Percentiles rank a stretch among this genome's conserved stretches.
Conservation (phyloP, 345 rosid genomes). For the Murraya koenigii region DNA sequence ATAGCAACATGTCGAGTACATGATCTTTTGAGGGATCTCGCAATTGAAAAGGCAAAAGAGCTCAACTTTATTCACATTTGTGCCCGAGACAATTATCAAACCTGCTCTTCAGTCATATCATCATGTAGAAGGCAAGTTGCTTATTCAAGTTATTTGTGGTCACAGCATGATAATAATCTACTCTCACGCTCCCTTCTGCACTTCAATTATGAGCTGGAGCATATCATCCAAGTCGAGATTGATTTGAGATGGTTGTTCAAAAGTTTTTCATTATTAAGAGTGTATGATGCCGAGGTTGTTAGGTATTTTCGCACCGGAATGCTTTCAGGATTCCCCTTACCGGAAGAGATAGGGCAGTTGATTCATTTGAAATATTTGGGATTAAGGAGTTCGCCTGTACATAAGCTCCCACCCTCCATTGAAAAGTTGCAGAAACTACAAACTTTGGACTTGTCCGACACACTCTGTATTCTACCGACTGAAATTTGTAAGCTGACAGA, state of each 20-base stretch:
- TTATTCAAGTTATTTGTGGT: neutral
- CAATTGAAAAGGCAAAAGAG: slow-evolving; percentile 17
- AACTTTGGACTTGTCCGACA: neutral
- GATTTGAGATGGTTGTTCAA: neutral
- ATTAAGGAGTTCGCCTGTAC: neutral
- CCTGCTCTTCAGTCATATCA: neutral
- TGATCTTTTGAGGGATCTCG: neutral
- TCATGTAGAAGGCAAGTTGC: slow-evolving; percentile 3
- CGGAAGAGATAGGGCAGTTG: neutral
- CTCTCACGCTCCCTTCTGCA: neutral
- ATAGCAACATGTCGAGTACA: neutral
- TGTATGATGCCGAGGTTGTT: neutral
- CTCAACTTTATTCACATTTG: neutral
- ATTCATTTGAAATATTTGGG: neutral
- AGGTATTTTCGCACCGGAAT: accelerated
- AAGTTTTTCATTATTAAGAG: neutral
- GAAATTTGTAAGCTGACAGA: neutral
- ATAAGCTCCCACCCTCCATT: neutral
- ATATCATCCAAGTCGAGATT: accelerated
- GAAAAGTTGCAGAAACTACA: neutral
- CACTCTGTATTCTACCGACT: neutral
- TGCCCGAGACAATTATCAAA: neutral
- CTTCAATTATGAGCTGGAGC: neutral
- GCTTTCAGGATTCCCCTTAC: neutral
- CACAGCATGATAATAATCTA: neutral